A percentile compares a stretch with the other conserved stretches of the same genome.
These are phyloP conservation scores for Annona cherimola DNA, from an alignment of 164 flowering plant species.

Conservation along the genomic window DNA sequence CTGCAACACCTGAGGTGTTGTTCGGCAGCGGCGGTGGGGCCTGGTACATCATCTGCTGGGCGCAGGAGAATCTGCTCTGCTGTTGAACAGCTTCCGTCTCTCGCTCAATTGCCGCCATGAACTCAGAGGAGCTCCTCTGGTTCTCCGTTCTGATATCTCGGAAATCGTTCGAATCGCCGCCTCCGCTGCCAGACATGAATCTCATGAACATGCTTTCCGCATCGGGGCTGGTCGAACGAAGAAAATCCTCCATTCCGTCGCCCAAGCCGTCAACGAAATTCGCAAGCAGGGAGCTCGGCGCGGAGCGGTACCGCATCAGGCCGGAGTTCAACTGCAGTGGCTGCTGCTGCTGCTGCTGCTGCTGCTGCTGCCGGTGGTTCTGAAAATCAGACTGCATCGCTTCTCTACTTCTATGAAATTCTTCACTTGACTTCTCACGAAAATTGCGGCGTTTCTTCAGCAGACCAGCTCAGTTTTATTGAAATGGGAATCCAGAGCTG, in stretches of 20 bases:
- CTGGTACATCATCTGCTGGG: conserved; percentile 15
- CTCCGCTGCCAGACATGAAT: conserved; percentile 18
- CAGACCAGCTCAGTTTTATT: conserved; percentile 11
- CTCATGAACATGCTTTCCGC: conserved; percentile 26
- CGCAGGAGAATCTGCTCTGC: conserved; percentile 9
- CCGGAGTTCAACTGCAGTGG: conserved; percentile 17
- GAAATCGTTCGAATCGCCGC: conserved; percentile 9
- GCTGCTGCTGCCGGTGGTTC: conserved; percentile 8
- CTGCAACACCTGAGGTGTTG: conserved; percentile 13
- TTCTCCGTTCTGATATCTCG: conserved; percentile 13
- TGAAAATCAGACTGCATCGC: conserved; percentile 18
- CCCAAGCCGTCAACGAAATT: conserved; percentile 15
- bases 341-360: conserved; percentile 7
- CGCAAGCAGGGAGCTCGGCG: conserved; percentile 43
- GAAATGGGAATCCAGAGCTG: background rate
- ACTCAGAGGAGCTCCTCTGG: conserved; percentile 13
- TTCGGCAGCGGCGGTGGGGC: conserved; percentile 17
- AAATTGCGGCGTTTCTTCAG: background rate
- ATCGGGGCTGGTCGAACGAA: conserved; percentile 29
- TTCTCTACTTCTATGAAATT: conserved; percentile 18
- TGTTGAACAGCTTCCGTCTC: conserved; percentile 5
- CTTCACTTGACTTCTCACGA: background rate
- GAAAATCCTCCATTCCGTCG: conserved; percentile 18
- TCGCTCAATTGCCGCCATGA: conserved; percentile 2
- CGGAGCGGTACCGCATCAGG: conserved; percentile 40